Conservation (phyloP, 306 rosid species). For the Pyrus betulifolia region DNA sequence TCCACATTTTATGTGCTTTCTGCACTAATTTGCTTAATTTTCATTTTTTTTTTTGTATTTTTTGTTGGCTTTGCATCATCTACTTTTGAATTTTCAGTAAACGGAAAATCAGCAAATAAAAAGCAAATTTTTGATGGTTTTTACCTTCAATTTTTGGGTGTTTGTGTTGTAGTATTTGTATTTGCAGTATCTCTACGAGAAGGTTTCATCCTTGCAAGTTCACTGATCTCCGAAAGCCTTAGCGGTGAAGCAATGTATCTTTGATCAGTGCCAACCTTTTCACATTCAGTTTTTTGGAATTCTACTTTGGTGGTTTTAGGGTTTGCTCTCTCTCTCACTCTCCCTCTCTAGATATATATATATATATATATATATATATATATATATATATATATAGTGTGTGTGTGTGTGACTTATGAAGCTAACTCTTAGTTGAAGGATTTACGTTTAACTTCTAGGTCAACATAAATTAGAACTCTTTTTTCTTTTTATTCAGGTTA, state of each 20-base stretch:
- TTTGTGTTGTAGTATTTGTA: slow-evolving; percentile 1
- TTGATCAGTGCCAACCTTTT: slow-evolving; percentile 7
- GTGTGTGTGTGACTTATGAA: background rate
- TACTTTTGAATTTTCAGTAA: background rate
- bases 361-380: too few relatives aligned
- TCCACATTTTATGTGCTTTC: slow-evolving; percentile 4
- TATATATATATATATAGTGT: too few relatives aligned
- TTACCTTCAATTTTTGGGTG: background rate
- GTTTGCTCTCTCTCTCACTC: slow-evolving; percentile 4
- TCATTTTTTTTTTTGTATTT: background rate
- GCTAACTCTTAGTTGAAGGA: background rate
- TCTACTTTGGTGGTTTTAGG: slow-evolving; percentile 17
- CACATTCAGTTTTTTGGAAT: slow-evolving; percentile 7
- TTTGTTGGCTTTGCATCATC: background rate
- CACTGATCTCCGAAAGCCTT: slow-evolving; percentile 22
- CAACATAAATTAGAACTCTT: background rate
- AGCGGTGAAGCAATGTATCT: slow-evolving; percentile 18
- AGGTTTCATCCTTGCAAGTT: slow-evolving; percentile 30
- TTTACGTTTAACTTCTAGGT: background rate
- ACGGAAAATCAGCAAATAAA: background rate
- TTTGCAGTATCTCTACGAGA: slow-evolving; percentile 12
- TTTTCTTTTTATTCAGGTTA: background rate
- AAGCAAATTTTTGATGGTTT: background rate
- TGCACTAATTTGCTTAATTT: background rate
- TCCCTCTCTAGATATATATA: background rate